A percentile compares a stretch with the other conserved stretches of the same genome.
These are phyloP conservation scores for Lagerstroemia fauriei DNA, from an alignment of 441 rosid genomes.

Conservation along the genomic window DNA sequence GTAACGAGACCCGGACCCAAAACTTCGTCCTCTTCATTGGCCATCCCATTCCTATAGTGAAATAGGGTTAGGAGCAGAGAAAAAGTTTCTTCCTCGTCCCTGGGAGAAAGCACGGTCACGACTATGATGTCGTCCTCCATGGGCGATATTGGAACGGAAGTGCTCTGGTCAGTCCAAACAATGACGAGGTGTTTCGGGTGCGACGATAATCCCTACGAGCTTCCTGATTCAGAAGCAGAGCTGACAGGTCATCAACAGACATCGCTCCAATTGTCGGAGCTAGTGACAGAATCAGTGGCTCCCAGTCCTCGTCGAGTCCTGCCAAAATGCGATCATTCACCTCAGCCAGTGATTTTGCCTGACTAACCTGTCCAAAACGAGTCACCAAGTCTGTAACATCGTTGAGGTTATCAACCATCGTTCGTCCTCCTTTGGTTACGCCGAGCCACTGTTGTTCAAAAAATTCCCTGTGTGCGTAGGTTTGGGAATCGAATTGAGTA, in stretches of 20 bases:
- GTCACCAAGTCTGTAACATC: not conserved
- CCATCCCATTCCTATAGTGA: too few relatives aligned
- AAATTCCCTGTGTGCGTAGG: not conserved
- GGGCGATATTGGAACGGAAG: too few relatives aligned
- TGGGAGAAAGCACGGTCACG: too few relatives aligned
- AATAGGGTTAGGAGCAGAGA: too few relatives aligned
- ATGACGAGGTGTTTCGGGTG: too few relatives aligned
- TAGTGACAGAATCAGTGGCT: not conserved
- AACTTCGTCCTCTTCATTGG: too few relatives aligned
- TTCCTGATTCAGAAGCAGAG: not conserved
- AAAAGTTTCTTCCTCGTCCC: too few relatives aligned
- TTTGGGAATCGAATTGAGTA: not conserved
- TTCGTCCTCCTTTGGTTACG: not conserved
- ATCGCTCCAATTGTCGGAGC: not conserved
- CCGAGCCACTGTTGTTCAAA: not conserved
- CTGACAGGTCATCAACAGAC: not conserved
- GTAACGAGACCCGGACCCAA: too few relatives aligned
- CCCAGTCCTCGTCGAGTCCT: not conserved
- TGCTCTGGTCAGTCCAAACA: too few relatives aligned
- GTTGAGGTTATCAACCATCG: not conserved
- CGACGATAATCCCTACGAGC: too few relatives aligned
- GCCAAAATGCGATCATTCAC: too few relatives aligned
- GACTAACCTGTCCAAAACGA: not conserved
- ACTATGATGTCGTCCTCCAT: too few relatives aligned
- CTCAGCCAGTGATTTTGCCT: not conserved